phyloP scores from a whole-genome alignment of 2,329 filamentous ascomycete genomes.

The Cercospora berteroae region DNA sequence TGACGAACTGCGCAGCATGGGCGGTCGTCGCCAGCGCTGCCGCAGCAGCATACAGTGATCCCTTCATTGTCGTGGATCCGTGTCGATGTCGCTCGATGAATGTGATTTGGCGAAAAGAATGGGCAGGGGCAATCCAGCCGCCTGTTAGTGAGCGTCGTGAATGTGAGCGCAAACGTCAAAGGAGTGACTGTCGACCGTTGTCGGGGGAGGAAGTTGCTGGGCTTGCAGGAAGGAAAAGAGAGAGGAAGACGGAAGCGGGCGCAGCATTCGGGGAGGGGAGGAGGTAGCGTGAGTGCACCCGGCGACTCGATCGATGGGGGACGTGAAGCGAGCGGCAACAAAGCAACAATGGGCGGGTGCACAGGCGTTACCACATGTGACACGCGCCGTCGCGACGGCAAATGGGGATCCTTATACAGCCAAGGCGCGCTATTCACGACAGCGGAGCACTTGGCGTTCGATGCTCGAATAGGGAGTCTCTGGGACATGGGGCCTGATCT shows the following conservation, averaged over 20 bases:
- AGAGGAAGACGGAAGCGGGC: background rate
- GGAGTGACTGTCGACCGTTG: conserved; percentile 14
- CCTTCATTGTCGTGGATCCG: conserved; percentile 6
- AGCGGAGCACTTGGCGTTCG: conserved; percentile 11
- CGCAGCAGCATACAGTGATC: conserved; percentile 16
- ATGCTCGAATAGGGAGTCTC: conserved; percentile 10
- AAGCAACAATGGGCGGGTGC: conserved; percentile 13
- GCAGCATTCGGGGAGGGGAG: conserved; percentile 3
- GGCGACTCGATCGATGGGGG: conserved; percentile 14
- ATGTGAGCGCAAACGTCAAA: conserved; percentile 4
- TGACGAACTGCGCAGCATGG: conserved; percentile 30
- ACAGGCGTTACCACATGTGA: conserved; percentile 5
- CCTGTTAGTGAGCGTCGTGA: conserved; percentile 10
- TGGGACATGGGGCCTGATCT: conserved; percentile 9
- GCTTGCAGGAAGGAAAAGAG: background rate
- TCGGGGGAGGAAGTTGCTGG: conserved; percentile 5
- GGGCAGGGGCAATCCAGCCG: conserved; percentile 6
- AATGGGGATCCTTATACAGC: conserved; percentile 17
- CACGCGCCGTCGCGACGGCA: conserved; percentile 6
- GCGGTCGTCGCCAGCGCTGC: conserved; percentile 22
- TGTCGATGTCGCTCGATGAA: background rate
- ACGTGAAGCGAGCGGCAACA: conserved; percentile 11
- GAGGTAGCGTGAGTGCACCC: conserved; percentile 9
- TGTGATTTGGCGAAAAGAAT: background rate
- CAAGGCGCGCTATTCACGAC: conserved; percentile 15